Base-by-base conservation (phyloP, 1,284 basidiomycete genomes). In the Marasmius sp. region DNA sequence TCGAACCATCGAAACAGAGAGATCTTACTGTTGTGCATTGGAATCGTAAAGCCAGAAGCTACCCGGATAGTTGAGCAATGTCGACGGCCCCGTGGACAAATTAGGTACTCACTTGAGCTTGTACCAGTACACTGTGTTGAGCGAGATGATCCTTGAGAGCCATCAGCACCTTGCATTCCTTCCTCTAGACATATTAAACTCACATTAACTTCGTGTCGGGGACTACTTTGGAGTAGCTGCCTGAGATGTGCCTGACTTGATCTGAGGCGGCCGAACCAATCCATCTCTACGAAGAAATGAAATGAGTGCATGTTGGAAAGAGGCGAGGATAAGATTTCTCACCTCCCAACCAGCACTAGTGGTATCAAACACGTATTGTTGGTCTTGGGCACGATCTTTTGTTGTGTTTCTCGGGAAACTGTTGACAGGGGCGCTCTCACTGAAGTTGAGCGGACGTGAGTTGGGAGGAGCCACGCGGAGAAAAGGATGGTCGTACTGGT, bases 61-160 rank as follows among this genome's bases (percentile, higher is more conserved):
- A 54, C 62, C 33, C 37, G 64, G 60, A 22, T 58, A 47, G 60
- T 38, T 47, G 2, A 52, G 57, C 33, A 58, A n/a, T n/a, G 10
- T 8, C n/a, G n/a, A 43, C n/a, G 27, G 18, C 11, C 45, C 47
- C 49, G 37, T 41, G 45, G 18, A 22, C 34, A 34, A n/a, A 20
- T 34, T 36, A n/a, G 10, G 22, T n/a, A 59, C 74, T 61, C 65
- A 80, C 82, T 84, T 84, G 64, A 74, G 73, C 65, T 81, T 82
- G 66, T 83, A 85, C 83, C 84, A 86, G 61, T 82, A 86, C 18
- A 82, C 77, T 6, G 82, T 83, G 61, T 87, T 87, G 59, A 86
- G 61, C 0, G 83, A 83, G 52, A 87, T 81, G 43, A 87, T 78
- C 18, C 81, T 61, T 14, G 22, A 54, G 45, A n/a, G 33, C 14